These are phyloP conservation scores for Cryoendolithus antarcticus DNA, from an alignment of 2,329 filamentous ascomycete species.

Conservation along the genomic window DNA sequence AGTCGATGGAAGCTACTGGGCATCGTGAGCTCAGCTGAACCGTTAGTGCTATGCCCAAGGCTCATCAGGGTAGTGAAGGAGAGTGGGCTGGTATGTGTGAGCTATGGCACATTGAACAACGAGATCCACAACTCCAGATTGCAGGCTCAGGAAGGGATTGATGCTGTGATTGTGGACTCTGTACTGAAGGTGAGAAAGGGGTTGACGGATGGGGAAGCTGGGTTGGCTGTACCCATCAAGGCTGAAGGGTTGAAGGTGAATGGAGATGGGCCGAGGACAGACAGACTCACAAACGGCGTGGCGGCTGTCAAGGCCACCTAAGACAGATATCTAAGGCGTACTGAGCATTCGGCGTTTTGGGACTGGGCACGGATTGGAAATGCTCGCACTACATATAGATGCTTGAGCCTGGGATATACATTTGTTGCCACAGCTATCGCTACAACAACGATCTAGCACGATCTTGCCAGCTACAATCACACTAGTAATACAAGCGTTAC, in stretches of 20 bases:
- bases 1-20: constrained; percentile 89
- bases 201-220: constrained; percentile 43
- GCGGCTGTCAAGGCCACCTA: too few relatives aligned
- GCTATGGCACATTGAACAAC: constrained; percentile 86
- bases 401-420: too few relatives aligned
- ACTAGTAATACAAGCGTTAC: constrained; percentile 1
- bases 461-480: neutral
- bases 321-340: too few relatives aligned
- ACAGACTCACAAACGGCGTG: neutral
- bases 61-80: constrained; percentile 90
- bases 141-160: constrained; percentile 90
- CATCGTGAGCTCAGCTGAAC: constrained; percentile 78
- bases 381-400: too few relatives aligned
- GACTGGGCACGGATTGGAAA: too few relatives aligned
- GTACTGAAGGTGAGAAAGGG: constrained; percentile 88
- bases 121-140: constrained; percentile 72
- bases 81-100: constrained; percentile 84
- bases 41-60: constrained; percentile 76
- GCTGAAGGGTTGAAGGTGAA: too few relatives aligned
- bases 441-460: neutral
- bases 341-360: too few relatives aligned
- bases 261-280: neutral
- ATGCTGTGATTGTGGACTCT: constrained; percentile 93
- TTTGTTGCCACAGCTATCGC: too few relatives aligned
- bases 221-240: constrained; percentile 1